Conservation (phyloP, 2,329 filamentous ascomycete genomes). For the Sarocladium oryzae region DNA sequence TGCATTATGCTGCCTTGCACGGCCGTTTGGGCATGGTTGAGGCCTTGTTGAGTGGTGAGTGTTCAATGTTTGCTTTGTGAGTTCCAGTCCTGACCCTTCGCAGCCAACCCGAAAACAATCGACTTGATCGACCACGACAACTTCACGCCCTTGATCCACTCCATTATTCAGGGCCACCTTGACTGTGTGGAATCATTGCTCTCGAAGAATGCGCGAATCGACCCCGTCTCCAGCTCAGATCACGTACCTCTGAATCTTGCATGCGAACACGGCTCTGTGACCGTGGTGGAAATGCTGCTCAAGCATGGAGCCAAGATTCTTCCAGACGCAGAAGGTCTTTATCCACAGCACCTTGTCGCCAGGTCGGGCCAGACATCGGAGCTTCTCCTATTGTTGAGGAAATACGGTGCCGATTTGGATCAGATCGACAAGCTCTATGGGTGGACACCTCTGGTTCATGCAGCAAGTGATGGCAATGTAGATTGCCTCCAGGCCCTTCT, state of each 20-base stretch:
- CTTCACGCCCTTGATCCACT: slow-evolving; percentile 91
- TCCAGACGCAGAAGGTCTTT: slow-evolving; percentile 93
- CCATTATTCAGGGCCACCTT: slow-evolving; percentile 81
- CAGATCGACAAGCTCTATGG: slow-evolving; percentile 94
- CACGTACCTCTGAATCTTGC: slow-evolving; percentile 93
- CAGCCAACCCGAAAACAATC: slow-evolving; percentile 66
- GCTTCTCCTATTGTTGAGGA: slow-evolving; percentile 71
- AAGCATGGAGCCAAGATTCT: slow-evolving; percentile 74
- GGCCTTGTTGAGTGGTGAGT: slow-evolving; percentile 58
- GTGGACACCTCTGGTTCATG: slow-evolving; percentile 95
- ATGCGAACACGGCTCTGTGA: slow-evolving; percentile 83
- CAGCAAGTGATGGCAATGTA: slow-evolving; percentile 92
- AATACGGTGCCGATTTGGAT: slow-evolving; percentile 83
- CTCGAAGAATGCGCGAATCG: slow-evolving; percentile 71
- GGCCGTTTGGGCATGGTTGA: slow-evolving; percentile 80
- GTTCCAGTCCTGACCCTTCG: neutral
- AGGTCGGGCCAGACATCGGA: slow-evolving; percentile 77
- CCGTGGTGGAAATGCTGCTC: slow-evolving; percentile 79
- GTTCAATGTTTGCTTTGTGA: neutral
- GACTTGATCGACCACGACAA: slow-evolving; percentile 93
- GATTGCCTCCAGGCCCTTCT: slow-evolving; percentile 78
- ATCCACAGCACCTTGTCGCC: slow-evolving; percentile 93
- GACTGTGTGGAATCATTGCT: slow-evolving; percentile 76
- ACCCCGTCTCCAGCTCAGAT: slow-evolving; percentile 78
- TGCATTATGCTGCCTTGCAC: slow-evolving; percentile 96